These are phyloP conservation scores for Quercus gilva DNA, from an alignment of 306 rosid genomes.

Conservation along the genomic window DNA sequence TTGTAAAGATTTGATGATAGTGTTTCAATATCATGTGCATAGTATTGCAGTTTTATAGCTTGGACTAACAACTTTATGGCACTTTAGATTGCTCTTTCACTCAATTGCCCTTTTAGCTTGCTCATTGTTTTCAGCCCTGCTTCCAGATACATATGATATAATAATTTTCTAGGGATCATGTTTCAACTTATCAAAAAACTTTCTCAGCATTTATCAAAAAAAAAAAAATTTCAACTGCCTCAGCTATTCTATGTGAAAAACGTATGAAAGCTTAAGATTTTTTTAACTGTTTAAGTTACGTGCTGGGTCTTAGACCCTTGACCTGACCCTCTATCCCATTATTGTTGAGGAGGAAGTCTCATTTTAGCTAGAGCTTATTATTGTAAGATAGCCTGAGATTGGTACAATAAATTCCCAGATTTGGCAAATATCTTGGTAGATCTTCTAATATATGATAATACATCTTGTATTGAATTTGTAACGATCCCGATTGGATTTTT, in stretches of 20 bases:
- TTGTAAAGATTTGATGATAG: background rate
- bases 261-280: too few species aligned
- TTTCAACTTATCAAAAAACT: too few species aligned
- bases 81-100: background rate
- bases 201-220: background rate
- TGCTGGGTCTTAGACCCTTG: too few species aligned
- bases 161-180: background rate
- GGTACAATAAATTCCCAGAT: background rate
- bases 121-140: background rate
- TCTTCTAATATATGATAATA: background rate
- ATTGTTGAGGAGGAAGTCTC: too few species aligned
- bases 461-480: background rate
- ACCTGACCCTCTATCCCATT: too few species aligned
- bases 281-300: too few species aligned
- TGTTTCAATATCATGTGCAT: background rate
- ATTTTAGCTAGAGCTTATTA: too few species aligned
- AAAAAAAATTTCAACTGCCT: too few species aligned
- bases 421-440: background rate
- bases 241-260: background rate
- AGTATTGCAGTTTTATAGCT: background rate
- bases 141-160: background rate
- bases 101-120: background rate
- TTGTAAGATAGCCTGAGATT: background rate
- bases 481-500: background rate
- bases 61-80: background rate